Evolutionary conservation across 2,329 filamentous ascomycete genomes (phyloP).

Genomic region (Pseudomassariella vexata): DNA sequence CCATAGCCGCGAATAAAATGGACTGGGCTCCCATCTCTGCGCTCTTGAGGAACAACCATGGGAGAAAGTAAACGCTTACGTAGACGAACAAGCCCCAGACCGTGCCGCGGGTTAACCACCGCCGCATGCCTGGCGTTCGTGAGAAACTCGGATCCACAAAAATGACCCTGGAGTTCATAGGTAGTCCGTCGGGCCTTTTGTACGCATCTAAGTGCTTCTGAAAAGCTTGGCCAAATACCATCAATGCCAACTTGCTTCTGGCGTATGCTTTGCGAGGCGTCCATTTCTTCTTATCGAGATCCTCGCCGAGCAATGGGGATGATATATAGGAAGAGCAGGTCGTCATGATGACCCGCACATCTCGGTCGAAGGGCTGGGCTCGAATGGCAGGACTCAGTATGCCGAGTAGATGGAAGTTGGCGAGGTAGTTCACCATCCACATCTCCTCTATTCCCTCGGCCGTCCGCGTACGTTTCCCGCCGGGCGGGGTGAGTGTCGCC

Average conservation of each 20-base stretch:
- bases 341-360: slow-evolving; percentile 77
- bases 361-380: slow-evolving; percentile 87
- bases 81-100: slow-evolving; percentile 76
- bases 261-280: slow-evolving; percentile 54
- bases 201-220: slow-evolving; percentile 88
- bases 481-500: slow-evolving; percentile 67
- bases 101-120: slow-evolving; percentile 82
- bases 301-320: slow-evolving; percentile 59
- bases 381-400: slow-evolving; percentile 87
- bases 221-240: slow-evolving; percentile 83
- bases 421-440: slow-evolving; percentile 92
- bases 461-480: slow-evolving; percentile 54
- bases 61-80: slow-evolving; percentile 68
- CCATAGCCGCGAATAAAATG: slow-evolving; percentile 81
- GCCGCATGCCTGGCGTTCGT: slow-evolving; percentile 79
- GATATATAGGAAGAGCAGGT: slow-evolving; percentile 87
- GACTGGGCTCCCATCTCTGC: slow-evolving; percentile 79
- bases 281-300: slow-evolving; percentile 44
- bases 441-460: slow-evolving; percentile 78
- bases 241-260: slow-evolving; percentile 70
- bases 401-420: slow-evolving; percentile 90
- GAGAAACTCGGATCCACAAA: slow-evolving; percentile 82
- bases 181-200: slow-evolving; percentile 74
- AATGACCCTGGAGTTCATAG: slow-evolving; percentile 76
- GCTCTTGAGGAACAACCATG: slow-evolving; percentile 86